A percentile compares a stretch with the other conserved stretches of the same genome.
These are phyloP conservation scores for Gossypium thurberi DNA, from an alignment of 345 rosid genomes.

Conservation along the genomic window DNA sequence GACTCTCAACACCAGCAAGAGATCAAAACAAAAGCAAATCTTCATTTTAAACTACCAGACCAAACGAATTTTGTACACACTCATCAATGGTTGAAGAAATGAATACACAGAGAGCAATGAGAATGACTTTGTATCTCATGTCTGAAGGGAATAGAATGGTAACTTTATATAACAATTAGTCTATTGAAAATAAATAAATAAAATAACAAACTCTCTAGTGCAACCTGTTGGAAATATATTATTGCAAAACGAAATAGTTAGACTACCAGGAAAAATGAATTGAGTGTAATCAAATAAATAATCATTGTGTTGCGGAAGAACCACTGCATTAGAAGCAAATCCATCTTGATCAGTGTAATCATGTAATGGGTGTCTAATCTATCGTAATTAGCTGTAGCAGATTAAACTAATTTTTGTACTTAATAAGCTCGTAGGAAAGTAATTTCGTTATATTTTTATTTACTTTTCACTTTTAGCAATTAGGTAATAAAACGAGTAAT, in stretches of 20 bases:
- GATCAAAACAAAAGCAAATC: slow-evolving; percentile 4
- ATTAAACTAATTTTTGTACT: no score
- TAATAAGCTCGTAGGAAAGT: no score
- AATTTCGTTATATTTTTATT: no score
- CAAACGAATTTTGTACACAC: slow-evolving; percentile 28
- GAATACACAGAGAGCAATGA: slow-evolving; percentile 21
- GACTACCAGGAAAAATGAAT: no score
- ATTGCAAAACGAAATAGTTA: no score
- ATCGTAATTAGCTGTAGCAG: no score
- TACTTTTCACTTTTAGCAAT: no score
- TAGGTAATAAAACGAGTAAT: no score
- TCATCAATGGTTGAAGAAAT: slow-evolving; percentile 16
- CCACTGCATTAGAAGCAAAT: no score
- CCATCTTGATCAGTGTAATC: no score
- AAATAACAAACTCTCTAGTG: slow-evolving; percentile 9
- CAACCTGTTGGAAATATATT: background rate
- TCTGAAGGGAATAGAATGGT: slow-evolving; percentile 15
- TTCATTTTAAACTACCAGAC: slow-evolving; percentile 4
- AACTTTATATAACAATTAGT: slow-evolving; percentile 25
- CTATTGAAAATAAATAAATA: background rate
- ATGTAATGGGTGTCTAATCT: no score
- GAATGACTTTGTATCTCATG: slow-evolving; percentile 30
- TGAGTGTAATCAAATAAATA: background rate
- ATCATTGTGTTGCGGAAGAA: no score
- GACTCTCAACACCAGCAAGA: background rate